A percentile compares a stretch with the other conserved stretches of the same genome.
These are phyloP conservation scores for Globisporangium sylvaticum DNA, from an alignment of 352 stramenopile species.

Conservation along the genomic window DNA sequence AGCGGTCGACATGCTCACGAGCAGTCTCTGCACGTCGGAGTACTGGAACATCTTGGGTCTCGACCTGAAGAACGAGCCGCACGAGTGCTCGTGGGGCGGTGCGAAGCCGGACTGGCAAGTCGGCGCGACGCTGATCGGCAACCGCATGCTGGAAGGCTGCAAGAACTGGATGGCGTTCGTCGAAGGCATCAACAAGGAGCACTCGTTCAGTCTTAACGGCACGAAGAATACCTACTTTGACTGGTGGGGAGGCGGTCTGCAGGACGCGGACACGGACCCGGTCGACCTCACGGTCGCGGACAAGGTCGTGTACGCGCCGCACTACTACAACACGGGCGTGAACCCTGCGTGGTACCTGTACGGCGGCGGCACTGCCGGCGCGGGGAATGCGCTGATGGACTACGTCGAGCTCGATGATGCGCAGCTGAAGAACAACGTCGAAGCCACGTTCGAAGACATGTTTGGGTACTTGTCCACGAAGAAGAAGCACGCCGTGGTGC, in stretches of 20 bases:
- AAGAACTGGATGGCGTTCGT: slow-evolving; percentile 66
- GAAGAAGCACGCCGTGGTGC: slow-evolving; percentile 47
- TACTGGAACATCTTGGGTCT: slow-evolving; percentile 74
- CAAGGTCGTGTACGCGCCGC: slow-evolving; percentile 69
- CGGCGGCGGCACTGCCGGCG: slow-evolving; percentile 30
- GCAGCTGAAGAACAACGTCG: slow-evolving; percentile 47
- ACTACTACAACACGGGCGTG: slow-evolving; percentile 77
- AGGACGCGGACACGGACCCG: slow-evolving; percentile 34
- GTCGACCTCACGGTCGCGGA: slow-evolving; percentile 38
- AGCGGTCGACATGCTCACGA: slow-evolving; percentile 52
- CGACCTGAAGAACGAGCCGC: slow-evolving; percentile 73
- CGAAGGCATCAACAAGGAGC: slow-evolving; percentile 49
- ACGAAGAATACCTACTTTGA: slow-evolving; percentile 47
- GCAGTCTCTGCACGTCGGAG: slow-evolving; percentile 41
- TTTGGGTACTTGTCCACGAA: slow-evolving; percentile 57
- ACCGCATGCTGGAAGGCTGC: slow-evolving; percentile 60
- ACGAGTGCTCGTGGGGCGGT: slow-evolving; percentile 47
- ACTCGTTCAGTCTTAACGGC: slow-evolving; percentile 39
- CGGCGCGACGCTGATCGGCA: slow-evolving; percentile 54
- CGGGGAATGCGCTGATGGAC: slow-evolving; percentile 21
- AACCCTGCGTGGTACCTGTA: slow-evolving; percentile 66
- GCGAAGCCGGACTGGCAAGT: slow-evolving; percentile 46
- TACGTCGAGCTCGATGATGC: slow-evolving; percentile 56
- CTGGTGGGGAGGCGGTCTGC: slow-evolving; percentile 64
- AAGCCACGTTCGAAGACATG: slow-evolving; percentile 66